Percentiles rank a stretch among this genome's conserved stretches.
These are phyloP conservation scores for Pleodorina starrii DNA, from an alignment of 139 green algal species.

Conservation along the genomic window DNA sequence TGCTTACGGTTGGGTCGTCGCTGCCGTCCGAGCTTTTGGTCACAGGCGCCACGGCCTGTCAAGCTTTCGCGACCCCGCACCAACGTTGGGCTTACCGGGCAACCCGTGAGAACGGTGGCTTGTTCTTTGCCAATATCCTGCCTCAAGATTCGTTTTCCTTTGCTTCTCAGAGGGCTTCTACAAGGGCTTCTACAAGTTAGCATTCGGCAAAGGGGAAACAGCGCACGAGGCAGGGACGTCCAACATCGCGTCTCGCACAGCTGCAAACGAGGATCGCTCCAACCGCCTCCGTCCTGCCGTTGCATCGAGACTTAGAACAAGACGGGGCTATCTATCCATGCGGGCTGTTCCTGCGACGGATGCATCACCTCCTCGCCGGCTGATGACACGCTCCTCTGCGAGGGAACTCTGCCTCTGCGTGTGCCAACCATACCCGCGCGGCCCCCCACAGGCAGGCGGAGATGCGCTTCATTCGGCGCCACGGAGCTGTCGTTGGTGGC, in stretches of 20 bases:
- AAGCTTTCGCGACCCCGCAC: no score
- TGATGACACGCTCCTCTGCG: not conserved
- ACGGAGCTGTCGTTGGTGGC: conserved; percentile 34
- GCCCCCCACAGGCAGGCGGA: not conserved
- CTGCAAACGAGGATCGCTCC: not conserved
- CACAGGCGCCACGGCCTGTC: no score
- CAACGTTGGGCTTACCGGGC: no score
- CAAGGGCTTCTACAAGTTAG: no score
- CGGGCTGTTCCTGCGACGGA: not conserved
- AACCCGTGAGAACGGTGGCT: no score
- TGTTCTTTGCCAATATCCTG: no score
- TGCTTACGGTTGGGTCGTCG: no score
- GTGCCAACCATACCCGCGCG: no score
- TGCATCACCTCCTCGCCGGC: not conserved
- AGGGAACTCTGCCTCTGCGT: not conserved
- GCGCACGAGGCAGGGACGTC: not conserved
- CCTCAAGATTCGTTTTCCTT: not conserved
- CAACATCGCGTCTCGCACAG: no score
- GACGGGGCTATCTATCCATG: not conserved
- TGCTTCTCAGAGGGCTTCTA: no score
- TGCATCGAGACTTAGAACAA: not conserved
- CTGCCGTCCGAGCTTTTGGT: no score
- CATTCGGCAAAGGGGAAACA: not conserved
- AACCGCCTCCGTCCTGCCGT: not conserved
- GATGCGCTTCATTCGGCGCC: conserved; percentile 22